phyloP scores from a whole-genome alignment of 371 early-diverging fungal genomes.

The Mucor indicus region DNA sequence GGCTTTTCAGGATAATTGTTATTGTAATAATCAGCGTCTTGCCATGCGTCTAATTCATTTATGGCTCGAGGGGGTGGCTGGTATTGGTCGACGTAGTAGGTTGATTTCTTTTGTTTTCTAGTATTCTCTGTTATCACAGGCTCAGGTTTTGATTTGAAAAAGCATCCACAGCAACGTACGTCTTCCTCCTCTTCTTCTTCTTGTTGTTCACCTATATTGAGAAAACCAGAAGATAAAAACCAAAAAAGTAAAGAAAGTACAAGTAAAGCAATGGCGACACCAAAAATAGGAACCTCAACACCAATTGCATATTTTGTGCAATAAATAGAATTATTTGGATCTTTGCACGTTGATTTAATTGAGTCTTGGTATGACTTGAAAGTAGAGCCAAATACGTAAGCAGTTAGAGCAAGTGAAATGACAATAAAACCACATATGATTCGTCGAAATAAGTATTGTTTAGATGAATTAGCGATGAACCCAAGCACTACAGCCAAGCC shows the following conservation, averaged over 20 bases:
- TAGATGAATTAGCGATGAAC: constrained; percentile 7
- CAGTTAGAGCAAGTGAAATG: constrained; percentile 11
- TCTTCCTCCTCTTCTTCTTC: not conserved
- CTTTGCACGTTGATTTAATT: constrained; percentile 14
- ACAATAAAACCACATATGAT: constrained; percentile 18
- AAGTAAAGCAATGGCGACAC: constrained; percentile 18
- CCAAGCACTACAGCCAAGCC: constrained; percentile 19
- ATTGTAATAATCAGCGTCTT: too few relatives aligned
- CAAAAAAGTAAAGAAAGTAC: constrained; percentile 17
- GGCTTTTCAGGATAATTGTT: too few relatives aligned
- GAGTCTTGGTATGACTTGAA: constrained; percentile 14
- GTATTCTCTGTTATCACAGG: not conserved
- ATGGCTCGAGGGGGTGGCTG: too few relatives aligned
- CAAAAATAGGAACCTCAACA: constrained; percentile 26
- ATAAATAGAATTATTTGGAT: constrained; percentile 6
- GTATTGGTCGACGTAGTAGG: not conserved
- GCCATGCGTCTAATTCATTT: too few relatives aligned
- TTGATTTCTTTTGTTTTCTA: not conserved
- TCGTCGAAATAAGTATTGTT: constrained; percentile 13
- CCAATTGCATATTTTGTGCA: constrained; percentile 20
- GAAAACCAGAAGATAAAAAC: constrained; percentile 7
- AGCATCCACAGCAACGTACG: not conserved
- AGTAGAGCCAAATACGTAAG: constrained; percentile 16
- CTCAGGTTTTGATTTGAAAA: too few relatives aligned
- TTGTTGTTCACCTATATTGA: too few relatives aligned